These are phyloP conservation scores for Pseudocercospora cruenta DNA, from an alignment of 2,329 filamentous ascomycete species.

Conservation along the genomic window DNA sequence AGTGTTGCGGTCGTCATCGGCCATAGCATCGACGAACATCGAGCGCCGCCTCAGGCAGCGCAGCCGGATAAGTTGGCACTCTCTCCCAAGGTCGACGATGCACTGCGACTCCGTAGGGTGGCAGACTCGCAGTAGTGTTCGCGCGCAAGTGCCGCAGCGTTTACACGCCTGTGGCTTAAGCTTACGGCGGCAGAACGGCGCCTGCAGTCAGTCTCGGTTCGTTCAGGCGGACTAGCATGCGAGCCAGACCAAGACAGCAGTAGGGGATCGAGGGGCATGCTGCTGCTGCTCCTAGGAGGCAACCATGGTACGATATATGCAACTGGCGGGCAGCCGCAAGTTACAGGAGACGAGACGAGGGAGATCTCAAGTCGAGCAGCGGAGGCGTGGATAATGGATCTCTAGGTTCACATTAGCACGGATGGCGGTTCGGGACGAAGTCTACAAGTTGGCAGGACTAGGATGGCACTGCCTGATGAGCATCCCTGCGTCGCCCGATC, in stretches of 20 bases:
- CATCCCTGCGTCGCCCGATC: constrained; percentile 21
- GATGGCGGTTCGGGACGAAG: constrained; percentile 8
- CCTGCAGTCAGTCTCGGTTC: constrained; percentile 20
- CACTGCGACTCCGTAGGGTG: background rate
- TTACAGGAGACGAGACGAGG: constrained; percentile 19
- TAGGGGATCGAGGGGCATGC: constrained; percentile 11
- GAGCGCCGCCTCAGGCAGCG: constrained; percentile 12
- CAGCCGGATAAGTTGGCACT: constrained; percentile 1
- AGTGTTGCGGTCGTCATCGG: constrained; percentile 35
- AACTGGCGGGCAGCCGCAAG: constrained; percentile 10
- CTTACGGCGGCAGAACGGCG: constrained; percentile 29
- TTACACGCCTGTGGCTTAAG: constrained; percentile 34
- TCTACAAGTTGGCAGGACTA: background rate
- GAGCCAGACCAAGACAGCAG: constrained; percentile 15
- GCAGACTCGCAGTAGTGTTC: constrained; percentile 14
- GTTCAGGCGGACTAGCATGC: constrained; percentile 8
- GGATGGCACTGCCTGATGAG: constrained; percentile 13
- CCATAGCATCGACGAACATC: constrained; percentile 32
- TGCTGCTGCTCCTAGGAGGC: constrained; percentile 8
- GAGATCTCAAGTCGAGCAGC: constrained; percentile 17
- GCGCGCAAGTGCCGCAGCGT: constrained; percentile 23
- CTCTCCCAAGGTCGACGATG: background rate
- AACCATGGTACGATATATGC: constrained; percentile 19
- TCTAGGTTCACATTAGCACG: constrained; percentile 21
- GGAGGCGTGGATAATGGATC: constrained; percentile 21